A percentile compares a stretch with the other conserved stretches of the same genome.
Evolutionary conservation across 192 early-diverging fungal genomes (phyloP).

Genomic region (Coemansia sp.): DNA sequence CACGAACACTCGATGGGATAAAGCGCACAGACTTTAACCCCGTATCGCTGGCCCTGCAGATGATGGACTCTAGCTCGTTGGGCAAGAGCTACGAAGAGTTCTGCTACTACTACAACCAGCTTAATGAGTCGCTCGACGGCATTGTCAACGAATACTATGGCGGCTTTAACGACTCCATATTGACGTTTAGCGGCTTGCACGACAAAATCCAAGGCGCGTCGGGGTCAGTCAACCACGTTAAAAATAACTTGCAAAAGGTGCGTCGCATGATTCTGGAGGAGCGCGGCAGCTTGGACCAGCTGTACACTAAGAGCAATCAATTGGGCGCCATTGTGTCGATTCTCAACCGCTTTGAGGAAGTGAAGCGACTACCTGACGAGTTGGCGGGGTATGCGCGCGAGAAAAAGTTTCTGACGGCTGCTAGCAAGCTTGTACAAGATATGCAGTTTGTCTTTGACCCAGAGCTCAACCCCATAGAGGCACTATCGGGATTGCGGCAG

Average conservation of each 20-base stretch:
- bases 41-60: conserved; percentile 68
- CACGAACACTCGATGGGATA: conserved; percentile 48
- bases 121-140: conserved; percentile 70
- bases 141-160: conserved; percentile 82
- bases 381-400: conserved; percentile 61
- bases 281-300: conserved; percentile 67
- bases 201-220: conserved; percentile 72
- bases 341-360: conserved; percentile 73
- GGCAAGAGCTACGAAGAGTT: conserved; percentile 72
- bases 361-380: conserved; percentile 69
- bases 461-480: conserved; percentile 72
- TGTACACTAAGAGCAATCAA: conserved; percentile 77
- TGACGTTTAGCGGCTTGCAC: conserved; percentile 78
- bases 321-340: conserved; percentile 79
- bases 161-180: conserved; percentile 81
- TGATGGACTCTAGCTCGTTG: conserved; percentile 77
- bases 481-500: conserved; percentile 68
- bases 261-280: conserved; percentile 67
- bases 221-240: conserved; percentile 65
- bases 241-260: conserved; percentile 66
- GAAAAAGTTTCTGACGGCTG: conserved; percentile 74
- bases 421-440: conserved; percentile 65
- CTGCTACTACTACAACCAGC: conserved; percentile 57
- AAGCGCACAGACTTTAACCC: conserved; percentile 69
- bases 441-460: conserved; percentile 65